Evolutionary conservation across 2,329 filamentous ascomycete genomes (phyloP), one percentile per base, ranked within the genome.

Genomic region (Paradendryphiella salina): DNA sequence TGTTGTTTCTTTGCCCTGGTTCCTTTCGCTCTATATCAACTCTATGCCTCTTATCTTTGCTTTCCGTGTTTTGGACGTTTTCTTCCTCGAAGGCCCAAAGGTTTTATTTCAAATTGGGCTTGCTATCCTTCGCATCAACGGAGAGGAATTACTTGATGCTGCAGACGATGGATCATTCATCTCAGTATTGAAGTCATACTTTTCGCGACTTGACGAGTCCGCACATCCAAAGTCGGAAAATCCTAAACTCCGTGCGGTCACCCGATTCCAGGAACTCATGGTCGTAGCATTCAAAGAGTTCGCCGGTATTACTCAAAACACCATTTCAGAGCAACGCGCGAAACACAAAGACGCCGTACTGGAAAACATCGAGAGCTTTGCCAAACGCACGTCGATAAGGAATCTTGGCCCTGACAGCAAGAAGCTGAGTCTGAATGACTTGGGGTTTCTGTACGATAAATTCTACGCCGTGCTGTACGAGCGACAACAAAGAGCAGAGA

Each of bases 221-320:
- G 94, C 94, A 2, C 93, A 99, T 67, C 94, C 94, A 2, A 92
- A 88, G 67, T 96, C 91, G 0, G 92, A 96, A 70, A 99, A 97
- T 57, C 86, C 92, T 3, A 99, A 97, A 75, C 79, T 97, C 44
- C 84, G 93, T 45, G 90, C 92, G 0, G 94, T 99, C 46, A 99
- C 95, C 5, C 85, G 90, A 38, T 99, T 99, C 71, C 94, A 99
- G 67, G 94, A 97, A 73, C 83, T 99, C 50, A 97, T 99, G 92
- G 94, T 99, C 3, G 94, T 97, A 15, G 94, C 94, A 0, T 99
- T 99, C 77, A 97, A 96, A 64, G 94, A 99, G 69, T 99, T 99
- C 69, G 88, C 93, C 0, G 90, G 87, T 33, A 96, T 99, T 61
- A 99, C 94, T 0, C 93, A 99, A 69, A 87, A 85, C 67, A 96